These are phyloP conservation scores for Curvularia verruculosa DNA, from an alignment of 2,329 filamentous ascomycete species.

Conservation along the genomic window DNA sequence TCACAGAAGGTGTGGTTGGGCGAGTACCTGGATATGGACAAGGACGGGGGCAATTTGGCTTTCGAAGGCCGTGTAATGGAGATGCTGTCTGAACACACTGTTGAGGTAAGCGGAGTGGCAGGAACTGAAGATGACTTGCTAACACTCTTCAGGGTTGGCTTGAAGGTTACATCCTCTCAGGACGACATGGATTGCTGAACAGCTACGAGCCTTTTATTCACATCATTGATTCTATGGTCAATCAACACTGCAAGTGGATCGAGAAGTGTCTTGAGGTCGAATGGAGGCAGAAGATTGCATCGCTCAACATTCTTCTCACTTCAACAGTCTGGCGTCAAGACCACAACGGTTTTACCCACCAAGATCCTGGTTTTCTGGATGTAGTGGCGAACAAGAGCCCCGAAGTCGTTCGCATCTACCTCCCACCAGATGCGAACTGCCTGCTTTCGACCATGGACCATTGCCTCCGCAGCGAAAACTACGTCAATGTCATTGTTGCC, in stretches of 20 bases:
- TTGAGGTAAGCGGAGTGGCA: slow-evolving; percentile 58
- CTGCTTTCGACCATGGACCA: slow-evolving; percentile 78
- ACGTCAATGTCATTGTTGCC: slow-evolving; percentile 80
- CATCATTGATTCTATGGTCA: slow-evolving; percentile 84
- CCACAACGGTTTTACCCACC: slow-evolving; percentile 83
- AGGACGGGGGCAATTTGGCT: slow-evolving; percentile 74
- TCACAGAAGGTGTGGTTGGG: slow-evolving; percentile 83
- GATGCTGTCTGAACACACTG: slow-evolving; percentile 81
- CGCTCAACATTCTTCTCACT: slow-evolving; percentile 79
- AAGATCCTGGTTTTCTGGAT: slow-evolving; percentile 78
- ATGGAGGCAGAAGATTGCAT: slow-evolving; percentile 75
- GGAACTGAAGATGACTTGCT: slow-evolving; percentile 1
- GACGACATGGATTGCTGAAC: slow-evolving; percentile 77
- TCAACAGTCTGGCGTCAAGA: slow-evolving; percentile 83
- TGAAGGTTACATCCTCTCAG: slow-evolving; percentile 77
- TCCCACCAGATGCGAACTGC: slow-evolving; percentile 80
- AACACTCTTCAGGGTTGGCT: slow-evolving; percentile 61
- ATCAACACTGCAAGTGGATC: slow-evolving; percentile 85
- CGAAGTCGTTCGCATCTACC: slow-evolving; percentile 79
- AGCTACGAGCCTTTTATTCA: slow-evolving; percentile 85
- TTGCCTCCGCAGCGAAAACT: slow-evolving; percentile 74
- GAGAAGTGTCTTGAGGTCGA: slow-evolving; percentile 81
- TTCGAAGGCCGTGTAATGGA: slow-evolving; percentile 77
- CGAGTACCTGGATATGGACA: slow-evolving; percentile 77
- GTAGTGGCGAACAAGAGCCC: slow-evolving; percentile 81